These are phyloP conservation scores for Ustilago tritici DNA, from an alignment of 1,284 basidiomycete genomes.

Conservation along the genomic window DNA sequence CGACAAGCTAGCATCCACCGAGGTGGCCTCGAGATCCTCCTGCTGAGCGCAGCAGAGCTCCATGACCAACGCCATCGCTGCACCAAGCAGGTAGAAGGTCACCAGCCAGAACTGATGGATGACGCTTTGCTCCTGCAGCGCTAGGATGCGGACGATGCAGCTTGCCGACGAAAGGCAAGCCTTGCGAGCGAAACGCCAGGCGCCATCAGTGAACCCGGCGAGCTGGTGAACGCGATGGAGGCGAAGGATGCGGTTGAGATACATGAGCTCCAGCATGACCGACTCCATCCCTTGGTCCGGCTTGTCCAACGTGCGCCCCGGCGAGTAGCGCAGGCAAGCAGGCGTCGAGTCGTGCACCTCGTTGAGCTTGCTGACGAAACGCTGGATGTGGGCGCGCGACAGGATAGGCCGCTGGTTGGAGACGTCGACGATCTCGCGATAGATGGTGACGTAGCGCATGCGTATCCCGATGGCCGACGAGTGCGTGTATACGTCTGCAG, in stretches of 20 bases:
- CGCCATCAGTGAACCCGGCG: slow-evolving; percentile 54
- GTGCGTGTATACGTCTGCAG: slow-evolving; percentile 50
- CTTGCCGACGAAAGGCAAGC: slow-evolving; percentile 47
- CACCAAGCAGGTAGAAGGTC: slow-evolving; percentile 62
- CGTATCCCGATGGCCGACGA: slow-evolving; percentile 47
- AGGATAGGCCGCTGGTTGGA: slow-evolving; percentile 38
- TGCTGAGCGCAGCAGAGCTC: slow-evolving; percentile 49
- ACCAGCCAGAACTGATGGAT: slow-evolving; percentile 64
- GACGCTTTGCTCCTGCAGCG: slow-evolving; percentile 46
- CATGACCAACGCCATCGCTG: slow-evolving; percentile 53
- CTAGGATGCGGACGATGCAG: slow-evolving; percentile 48
- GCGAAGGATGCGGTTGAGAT: slow-evolving; percentile 64
- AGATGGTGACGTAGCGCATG: slow-evolving; percentile 48
- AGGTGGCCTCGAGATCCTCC: slow-evolving; percentile 33
- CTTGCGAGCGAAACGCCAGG: slow-evolving; percentile 50
- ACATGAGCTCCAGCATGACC: slow-evolving; percentile 62
- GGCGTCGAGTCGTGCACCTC: slow-evolving; percentile 56
- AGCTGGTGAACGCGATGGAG: slow-evolving; percentile 64
- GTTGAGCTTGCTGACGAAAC: slow-evolving; percentile 50
- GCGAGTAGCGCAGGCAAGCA: slow-evolving; percentile 57
- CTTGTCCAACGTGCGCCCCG: slow-evolving; percentile 54
- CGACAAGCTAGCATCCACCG: slow-evolving; percentile 25
- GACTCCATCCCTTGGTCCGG: slow-evolving; percentile 57
- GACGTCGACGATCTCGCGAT: slow-evolving; percentile 47
- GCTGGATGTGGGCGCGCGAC: slow-evolving; percentile 40